These are phyloP conservation scores for Gillenia trifoliata DNA, from an alignment of 306 rosid species.

Conservation along the genomic window DNA sequence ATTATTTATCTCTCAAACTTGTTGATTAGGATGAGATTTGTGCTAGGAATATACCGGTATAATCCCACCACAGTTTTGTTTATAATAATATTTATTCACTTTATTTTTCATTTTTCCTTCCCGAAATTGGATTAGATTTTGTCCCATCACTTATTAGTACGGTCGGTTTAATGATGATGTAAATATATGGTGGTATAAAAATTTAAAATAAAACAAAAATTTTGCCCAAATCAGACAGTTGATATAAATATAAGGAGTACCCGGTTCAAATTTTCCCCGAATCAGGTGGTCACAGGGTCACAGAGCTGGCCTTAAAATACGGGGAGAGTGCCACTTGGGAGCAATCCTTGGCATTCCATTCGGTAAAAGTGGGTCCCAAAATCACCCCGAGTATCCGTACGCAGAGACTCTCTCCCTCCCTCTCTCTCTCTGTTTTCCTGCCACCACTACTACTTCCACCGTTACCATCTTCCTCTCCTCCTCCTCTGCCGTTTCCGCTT, in stretches of 20 bases:
- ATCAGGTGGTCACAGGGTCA: conserved; percentile 1
- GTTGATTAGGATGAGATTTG: background rate
- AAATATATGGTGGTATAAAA: no score
- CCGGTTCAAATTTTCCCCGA: no score
- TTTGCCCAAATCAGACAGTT: no score
- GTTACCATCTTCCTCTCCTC: background rate
- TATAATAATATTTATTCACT: background rate
- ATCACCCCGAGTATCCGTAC: background rate
- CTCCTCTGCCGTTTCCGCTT: background rate
- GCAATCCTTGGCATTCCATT: background rate
- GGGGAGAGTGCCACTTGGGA: conserved; percentile 39
- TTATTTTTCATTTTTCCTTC: no score
- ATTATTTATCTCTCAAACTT: background rate
- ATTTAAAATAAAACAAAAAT: no score
- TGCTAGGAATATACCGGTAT: background rate
- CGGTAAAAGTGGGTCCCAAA: conserved; percentile 11
- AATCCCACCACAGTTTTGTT: background rate
- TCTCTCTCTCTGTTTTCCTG: background rate
- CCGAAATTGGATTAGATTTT: no score
- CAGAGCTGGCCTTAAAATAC: background rate
- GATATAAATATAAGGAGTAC: no score
- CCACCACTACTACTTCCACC: background rate
- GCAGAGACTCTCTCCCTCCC: background rate
- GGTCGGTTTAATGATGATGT: no score
- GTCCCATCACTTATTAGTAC: no score